Conservation (phyloP, 257 asterid genomes). For the Solanum phureja region DNA sequence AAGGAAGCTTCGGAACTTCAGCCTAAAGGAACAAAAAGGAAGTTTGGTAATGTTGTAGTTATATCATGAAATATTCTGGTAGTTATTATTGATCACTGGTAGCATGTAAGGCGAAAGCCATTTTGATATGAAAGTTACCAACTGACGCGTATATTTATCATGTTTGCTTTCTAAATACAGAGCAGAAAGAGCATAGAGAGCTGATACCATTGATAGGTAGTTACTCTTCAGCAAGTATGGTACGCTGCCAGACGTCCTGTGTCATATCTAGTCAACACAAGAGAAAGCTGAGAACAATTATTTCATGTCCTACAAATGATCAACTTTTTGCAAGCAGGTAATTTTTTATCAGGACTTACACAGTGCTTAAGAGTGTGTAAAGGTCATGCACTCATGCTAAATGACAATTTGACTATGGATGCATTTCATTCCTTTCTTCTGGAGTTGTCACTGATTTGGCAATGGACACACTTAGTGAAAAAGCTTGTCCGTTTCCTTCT, state of each 20-base stretch:
- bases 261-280: slow-evolving; percentile 36
- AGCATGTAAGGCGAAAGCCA: neutral
- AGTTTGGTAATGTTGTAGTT: slow-evolving; percentile 19
- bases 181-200: slow-evolving; percentile 30
- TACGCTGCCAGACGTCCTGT: slow-evolving; percentile 27
- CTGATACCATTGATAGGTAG: slow-evolving; percentile 20
- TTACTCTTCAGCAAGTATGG: slow-evolving; percentile 15
- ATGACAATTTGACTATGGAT: neutral
- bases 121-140: neutral
- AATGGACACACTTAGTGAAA: neutral
- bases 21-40: slow-evolving; percentile 23
- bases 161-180: slow-evolving; percentile 15
- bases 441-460: neutral
- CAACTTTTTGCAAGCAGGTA: slow-evolving; percentile 45
- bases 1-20: slow-evolving; percentile 18
- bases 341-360: neutral
- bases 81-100: neutral
- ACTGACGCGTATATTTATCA: neutral
- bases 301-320: slow-evolving; percentile 33
- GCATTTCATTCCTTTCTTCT: neutral
- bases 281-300: slow-evolving; percentile 45
- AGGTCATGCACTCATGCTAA: neutral
- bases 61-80: neutral
- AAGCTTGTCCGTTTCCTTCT: neutral
- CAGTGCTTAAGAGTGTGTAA: neutral